Percentiles rank a stretch among this genome's conserved stretches.
phyloP scores from a whole-genome alignment of 257 asterid species.

The Vinca minor region DNA sequence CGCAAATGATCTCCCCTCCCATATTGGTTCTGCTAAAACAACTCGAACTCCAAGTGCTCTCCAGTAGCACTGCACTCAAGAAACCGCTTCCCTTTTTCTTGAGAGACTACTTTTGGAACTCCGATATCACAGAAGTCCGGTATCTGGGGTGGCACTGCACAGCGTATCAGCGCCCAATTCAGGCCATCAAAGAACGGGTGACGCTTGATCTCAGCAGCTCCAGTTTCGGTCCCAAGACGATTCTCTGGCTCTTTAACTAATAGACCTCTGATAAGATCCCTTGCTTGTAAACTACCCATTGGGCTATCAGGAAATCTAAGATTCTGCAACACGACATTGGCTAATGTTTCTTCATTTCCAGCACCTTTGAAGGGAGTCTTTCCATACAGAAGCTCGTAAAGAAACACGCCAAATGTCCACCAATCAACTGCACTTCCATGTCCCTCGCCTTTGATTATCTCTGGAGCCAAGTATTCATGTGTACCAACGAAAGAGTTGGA shows the following conservation, averaged over 20 bases:
- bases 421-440: slow-evolving; percentile 97
- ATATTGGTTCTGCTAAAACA: slow-evolving; percentile 34
- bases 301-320: slow-evolving; percentile 74
- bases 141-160: slow-evolving; percentile 65
- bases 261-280: slow-evolving; percentile 71
- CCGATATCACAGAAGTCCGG: slow-evolving; percentile 45
- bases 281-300: slow-evolving; percentile 63
- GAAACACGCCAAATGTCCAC: slow-evolving; percentile 90
- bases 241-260: slow-evolving; percentile 72
- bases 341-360: slow-evolving; percentile 72
- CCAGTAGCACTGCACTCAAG: slow-evolving; percentile 32
- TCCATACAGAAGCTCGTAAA: slow-evolving; percentile 81
- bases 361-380: slow-evolving; percentile 80
- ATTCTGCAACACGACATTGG: slow-evolving; percentile 64
- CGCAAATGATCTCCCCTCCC: slow-evolving; percentile 7
- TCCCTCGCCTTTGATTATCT: slow-evolving; percentile 90
- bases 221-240: slow-evolving; percentile 66
- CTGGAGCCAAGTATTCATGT: slow-evolving; percentile 91
- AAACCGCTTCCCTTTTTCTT: slow-evolving; percentile 29
- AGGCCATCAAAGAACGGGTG: slow-evolving; percentile 83
- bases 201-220: slow-evolving; percentile 88
- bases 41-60: slow-evolving; percentile 56
- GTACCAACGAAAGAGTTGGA: slow-evolving; percentile 94
- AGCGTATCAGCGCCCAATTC: slow-evolving; percentile 90
- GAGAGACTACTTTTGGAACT: slow-evolving; percentile 14